Base-by-base conservation (phyloP, 2,329 filamentous ascomycete genomes). In the Thelonectria discophora region DNA sequence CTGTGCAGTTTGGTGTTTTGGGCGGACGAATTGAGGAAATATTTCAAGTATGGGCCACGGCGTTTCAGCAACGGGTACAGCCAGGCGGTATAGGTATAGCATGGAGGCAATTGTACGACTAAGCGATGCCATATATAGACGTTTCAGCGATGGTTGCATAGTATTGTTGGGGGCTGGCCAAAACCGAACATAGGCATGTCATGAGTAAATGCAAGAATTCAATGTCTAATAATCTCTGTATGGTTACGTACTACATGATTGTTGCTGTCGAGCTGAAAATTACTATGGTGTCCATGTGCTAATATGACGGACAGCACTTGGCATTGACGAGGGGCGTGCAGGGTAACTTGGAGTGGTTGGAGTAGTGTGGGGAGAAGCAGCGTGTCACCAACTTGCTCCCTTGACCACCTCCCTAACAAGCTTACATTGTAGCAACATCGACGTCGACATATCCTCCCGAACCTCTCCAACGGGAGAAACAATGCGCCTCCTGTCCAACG, bases 1-100 rank as follows among this genome's bases (percentile, higher is more conserved):
- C 82, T 99, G 63, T 91, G 94, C 63, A 98, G 94, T 79, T 88
- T 86, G 52, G 95, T 99, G 27, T 97, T 99, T 77, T 98, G 93
- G 92, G 93, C 89, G 12, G 95, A 99, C 77, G 95, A 99, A 80
- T 84, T 84, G 45, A 85, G 95, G 74, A 99, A 99, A 79, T 96
- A 90, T 81, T 86, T 85, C 72, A 85, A 82, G 72, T 86, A 87
- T 68, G 82, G 87, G 51, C 81, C 81, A 72, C 80, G 83, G 76
- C 83, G 84, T 72, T 76, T 86, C 62, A 82, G 82, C n/a, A 78
- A 76, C 62, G 85, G 86, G 55, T 91, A 91, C 73, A 90, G 88
- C 73, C 85, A 88, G 74, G 83, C 85, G 69, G 88, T 90, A 65
- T 90, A 81, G 60, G 39, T 40, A 59, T 34, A n/a, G 47, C 48